Conservation (phyloP, 2,329 filamentous ascomycete genomes). For the Beauveria varroae region DNA sequence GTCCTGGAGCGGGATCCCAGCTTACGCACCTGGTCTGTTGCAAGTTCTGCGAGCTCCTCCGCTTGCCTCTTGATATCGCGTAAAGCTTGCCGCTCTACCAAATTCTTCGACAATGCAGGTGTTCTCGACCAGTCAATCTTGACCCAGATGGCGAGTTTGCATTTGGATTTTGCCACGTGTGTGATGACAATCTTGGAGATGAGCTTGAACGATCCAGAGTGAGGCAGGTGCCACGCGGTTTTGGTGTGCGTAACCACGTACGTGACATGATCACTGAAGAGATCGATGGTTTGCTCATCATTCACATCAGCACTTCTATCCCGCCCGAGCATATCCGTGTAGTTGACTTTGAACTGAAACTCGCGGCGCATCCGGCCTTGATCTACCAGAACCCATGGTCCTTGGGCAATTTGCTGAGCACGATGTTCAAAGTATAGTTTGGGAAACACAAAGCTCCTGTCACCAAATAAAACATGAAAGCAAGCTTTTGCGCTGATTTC, state of each 20-base stretch:
- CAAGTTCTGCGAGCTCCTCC: slow-evolving; percentile 66
- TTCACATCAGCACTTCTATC: slow-evolving; percentile 55
- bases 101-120: slow-evolving; percentile 50
- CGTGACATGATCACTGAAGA: slow-evolving; percentile 66
- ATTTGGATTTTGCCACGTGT: slow-evolving; percentile 83
- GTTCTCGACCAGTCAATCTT: slow-evolving; percentile 78
- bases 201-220: slow-evolving; percentile 69
- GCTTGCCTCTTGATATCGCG: slow-evolving; percentile 67
- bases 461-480: slow-evolving; percentile 94
- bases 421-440: slow-evolving; percentile 78
- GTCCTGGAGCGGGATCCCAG: slow-evolving; percentile 68
- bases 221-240: slow-evolving; percentile 77
- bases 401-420: slow-evolving; percentile 74
- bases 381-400: slow-evolving; percentile 71
- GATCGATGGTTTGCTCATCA: slow-evolving; percentile 82
- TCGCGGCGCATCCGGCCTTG: slow-evolving; percentile 65
- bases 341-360: slow-evolving; percentile 72
- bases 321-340: slow-evolving; percentile 57
- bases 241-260: slow-evolving; percentile 57
- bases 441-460: slow-evolving; percentile 91
- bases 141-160: slow-evolving; percentile 82
- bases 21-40: slow-evolving; percentile 69
- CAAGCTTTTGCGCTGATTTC: slow-evolving; percentile 89
- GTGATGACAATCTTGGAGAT: slow-evolving; percentile 92
- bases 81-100: slow-evolving; percentile 64